Evolutionary conservation across 495 filamentous ascomycete genomes (phyloP).

Genomic region (Aspergillus diversus): DNA sequence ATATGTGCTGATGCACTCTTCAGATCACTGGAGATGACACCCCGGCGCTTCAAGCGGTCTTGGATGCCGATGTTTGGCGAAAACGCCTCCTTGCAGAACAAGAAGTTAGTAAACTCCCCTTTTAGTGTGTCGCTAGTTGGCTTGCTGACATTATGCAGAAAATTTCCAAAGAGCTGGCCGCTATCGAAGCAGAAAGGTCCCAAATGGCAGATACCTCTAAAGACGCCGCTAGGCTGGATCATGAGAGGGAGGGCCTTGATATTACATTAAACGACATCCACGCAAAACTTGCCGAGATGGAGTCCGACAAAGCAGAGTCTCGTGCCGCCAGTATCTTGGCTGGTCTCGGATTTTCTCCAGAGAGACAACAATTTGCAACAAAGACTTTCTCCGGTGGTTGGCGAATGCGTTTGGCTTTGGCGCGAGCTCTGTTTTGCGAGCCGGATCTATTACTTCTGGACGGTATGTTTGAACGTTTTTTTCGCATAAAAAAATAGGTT

Average conservation of each 20-base stretch:
- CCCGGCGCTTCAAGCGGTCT: constrained; percentile 88
- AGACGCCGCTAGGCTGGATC: constrained; percentile 81
- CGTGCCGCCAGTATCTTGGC: constrained; percentile 94
- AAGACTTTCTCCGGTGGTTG: constrained; percentile 99
- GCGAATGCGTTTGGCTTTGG: constrained; percentile 96
- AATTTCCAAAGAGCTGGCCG: constrained; percentile 76
- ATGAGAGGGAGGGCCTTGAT: constrained; percentile 87
- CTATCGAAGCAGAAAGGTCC: constrained; percentile 77
- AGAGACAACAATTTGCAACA: constrained; percentile 89
- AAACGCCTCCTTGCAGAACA: constrained; percentile 94
- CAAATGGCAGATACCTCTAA: constrained; percentile 83
- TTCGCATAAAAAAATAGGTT: not conserved
- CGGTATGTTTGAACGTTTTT: constrained; percentile 40
- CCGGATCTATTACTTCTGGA: constrained; percentile 95
- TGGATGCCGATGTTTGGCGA: constrained; percentile 98
- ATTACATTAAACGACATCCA: constrained; percentile 88
- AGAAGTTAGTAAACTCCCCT: constrained; percentile 56
- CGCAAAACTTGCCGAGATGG: constrained; percentile 94
- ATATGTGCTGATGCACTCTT: constrained; percentile 14
- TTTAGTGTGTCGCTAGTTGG: constrained; percentile 24
- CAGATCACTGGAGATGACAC: constrained; percentile 97
- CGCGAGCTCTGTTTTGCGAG: constrained; percentile 96
- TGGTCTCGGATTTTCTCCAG: constrained; percentile 93
- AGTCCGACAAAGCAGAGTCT: constrained; percentile 96
- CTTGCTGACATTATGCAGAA: constrained; percentile 55